A percentile compares a stretch with the other conserved stretches of the same genome.
Evolutionary conservation across 768 basidiomycete genomes (phyloP).

Genomic region (Lactarius deliciosus): DNA sequence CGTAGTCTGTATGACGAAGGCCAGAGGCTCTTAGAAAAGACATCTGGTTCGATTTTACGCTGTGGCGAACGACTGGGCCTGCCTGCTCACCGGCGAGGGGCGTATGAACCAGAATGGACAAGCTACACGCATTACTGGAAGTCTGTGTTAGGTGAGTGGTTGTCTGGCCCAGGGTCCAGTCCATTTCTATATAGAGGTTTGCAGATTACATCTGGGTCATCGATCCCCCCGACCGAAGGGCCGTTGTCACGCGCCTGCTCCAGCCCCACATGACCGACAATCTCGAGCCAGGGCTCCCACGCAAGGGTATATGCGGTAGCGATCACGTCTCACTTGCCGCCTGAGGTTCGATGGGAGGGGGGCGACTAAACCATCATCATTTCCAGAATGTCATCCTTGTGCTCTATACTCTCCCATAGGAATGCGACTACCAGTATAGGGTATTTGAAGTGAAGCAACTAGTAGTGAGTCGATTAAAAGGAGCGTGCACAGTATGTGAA

Average conservation of each 20-base stretch:
- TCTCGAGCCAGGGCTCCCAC: slow-evolving; percentile 75
- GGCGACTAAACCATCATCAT: slow-evolving; percentile 8
- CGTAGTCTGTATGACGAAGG: slow-evolving; percentile 72
- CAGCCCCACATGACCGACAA: slow-evolving; percentile 57
- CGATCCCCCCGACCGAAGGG: slow-evolving; percentile 40
- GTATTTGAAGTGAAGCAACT: slow-evolving; percentile 20
- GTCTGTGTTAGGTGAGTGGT: slow-evolving; percentile 63
- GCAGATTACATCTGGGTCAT: slow-evolving; percentile 89
- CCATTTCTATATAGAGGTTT: slow-evolving; percentile 8
- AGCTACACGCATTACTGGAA: slow-evolving; percentile 90
- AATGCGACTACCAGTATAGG: slow-evolving; percentile 22
- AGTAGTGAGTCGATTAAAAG: slow-evolving; percentile 13
- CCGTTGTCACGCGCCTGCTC: slow-evolving; percentile 54
- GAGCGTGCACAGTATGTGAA: background rate
- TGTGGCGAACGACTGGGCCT: slow-evolving; percentile 53
- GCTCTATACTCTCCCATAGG: slow-evolving; percentile 10
- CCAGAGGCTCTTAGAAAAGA: slow-evolving; percentile 24
- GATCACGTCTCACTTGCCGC: slow-evolving; percentile 84
- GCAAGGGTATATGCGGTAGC: slow-evolving; percentile 73
- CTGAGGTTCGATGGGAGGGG: slow-evolving; percentile 46
- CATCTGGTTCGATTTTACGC: background rate
- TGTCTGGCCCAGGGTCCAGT: background rate
- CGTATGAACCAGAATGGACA: slow-evolving; percentile 80
- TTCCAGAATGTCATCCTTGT: background rate
- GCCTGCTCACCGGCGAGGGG: slow-evolving; percentile 48